Evolutionary conservation across 2,329 filamentous ascomycete species (phyloP), one percentile per base, ranked within the genome.

Genomic region (Xylariaceae sp.): DNA sequence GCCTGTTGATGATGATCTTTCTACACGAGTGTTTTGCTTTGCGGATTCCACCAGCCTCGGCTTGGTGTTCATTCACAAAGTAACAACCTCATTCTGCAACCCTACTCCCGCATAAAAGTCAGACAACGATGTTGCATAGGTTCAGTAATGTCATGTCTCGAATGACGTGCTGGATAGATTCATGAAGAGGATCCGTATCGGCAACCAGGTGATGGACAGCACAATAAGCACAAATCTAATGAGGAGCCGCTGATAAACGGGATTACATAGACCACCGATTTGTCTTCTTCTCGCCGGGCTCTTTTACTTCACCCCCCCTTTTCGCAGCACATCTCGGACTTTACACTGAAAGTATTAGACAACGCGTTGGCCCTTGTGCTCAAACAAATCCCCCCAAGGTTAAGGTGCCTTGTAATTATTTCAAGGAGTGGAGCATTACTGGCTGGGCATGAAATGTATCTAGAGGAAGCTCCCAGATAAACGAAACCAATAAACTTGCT

Each of bases 381-480:
- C 23, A 49, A 47, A 42, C 37, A 13, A 34, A 48, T 45, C 56
- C 37, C 49, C 37, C 15, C 15, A 35, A 34, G 49, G 49, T 51
- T 51, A 57, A 53, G 51, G 52, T 51, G 39, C 53, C 50, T 11
- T 55, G 23, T 23, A n/a, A 30, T 30, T 30, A 4, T 4, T 30
- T 30, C 35, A 23, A 11, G 11, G 47, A 47, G 39, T 7, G 10
- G 23, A 15, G 49, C 23, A 35, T 51, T 11, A 30, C 15, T 51
- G 37, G 52, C 15, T 44, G 6, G 18, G 8, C 39, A 51, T 18
- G 42, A 57, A 23, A 59, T 73, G 71, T 73, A 73, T 69, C 61
- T 73, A 73, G 62, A 65, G 66, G 47, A n/a, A 62, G 58, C 60
- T 62, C 52, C 66, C 68, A 72, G 72, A 70, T 72, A 70, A 73